Evolutionary conservation across 2,329 filamentous ascomycete species (phyloP).

Genomic region (Exophiala phaeomuriformis): DNA sequence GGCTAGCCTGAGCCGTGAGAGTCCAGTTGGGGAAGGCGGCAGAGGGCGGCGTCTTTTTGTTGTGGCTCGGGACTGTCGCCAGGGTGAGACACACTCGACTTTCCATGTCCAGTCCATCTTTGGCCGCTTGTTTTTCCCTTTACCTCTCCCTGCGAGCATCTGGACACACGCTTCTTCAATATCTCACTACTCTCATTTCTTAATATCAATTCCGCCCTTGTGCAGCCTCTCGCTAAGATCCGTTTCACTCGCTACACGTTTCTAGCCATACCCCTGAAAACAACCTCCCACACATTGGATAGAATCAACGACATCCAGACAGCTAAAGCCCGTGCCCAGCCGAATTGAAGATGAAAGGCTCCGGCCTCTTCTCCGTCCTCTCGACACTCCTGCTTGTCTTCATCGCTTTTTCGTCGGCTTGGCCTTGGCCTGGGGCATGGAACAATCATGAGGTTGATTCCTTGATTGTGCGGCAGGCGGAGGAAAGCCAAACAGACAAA

Average conservation of each 20-base stretch:
- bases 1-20: constrained; percentile 3
- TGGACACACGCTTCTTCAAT: not conserved
- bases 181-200: not conserved
- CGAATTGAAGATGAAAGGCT: constrained; percentile 18
- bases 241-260: not conserved
- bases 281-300: not conserved
- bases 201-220: constrained; percentile 4
- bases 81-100: constrained; percentile 13
- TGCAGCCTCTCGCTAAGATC: constrained; percentile 12
- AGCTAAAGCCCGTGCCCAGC: not conserved
- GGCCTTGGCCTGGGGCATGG: constrained; percentile 30
- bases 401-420: constrained; percentile 27
- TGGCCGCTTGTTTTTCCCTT: not conserved
- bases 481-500: constrained; percentile 7
- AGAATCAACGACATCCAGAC: not conserved
- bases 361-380: constrained; percentile 20
- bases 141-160: not conserved
- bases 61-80: constrained; percentile 16
- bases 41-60: constrained; percentile 9
- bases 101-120: not conserved
- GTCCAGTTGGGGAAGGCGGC: not conserved
- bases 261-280: not conserved
- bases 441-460: constrained; percentile 19
- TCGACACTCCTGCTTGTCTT: constrained; percentile 26
- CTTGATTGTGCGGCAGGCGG: constrained; percentile 26